Conservation (phyloP, 371 early-diverging fungal genomes). For the Scutellospora calospora region DNA sequence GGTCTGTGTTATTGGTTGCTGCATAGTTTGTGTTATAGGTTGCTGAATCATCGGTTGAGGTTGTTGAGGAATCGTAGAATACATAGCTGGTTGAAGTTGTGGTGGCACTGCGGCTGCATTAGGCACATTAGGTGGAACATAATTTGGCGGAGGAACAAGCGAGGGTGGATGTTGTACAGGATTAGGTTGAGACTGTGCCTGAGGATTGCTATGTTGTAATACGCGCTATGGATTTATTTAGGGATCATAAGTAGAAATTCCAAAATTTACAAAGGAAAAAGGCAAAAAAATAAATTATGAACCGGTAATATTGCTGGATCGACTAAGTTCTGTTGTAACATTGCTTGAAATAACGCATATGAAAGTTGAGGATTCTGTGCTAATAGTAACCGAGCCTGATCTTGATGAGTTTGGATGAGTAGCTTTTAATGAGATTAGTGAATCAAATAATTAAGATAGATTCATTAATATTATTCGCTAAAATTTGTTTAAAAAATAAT, state of each 20-base stretch:
- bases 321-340: constrained; percentile 84
- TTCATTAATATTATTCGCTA: neutral
- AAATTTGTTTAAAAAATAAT: constrained; percentile 10
- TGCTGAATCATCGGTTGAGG: neutral
- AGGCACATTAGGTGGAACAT: neutral
- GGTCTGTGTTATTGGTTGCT: constrained; percentile 6
- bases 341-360: constrained; percentile 88
- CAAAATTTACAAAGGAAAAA: too few relatives aligned
- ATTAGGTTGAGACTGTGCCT: constrained; percentile 8
- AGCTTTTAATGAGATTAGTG: constrained; percentile 28
- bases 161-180: constrained; percentile 29
- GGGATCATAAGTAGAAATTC: neutral
- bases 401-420: constrained; percentile 66
- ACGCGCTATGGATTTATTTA: neutral
- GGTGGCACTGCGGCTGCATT: neutral
- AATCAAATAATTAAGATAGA: neutral
- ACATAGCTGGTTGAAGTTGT: constrained; percentile 36
- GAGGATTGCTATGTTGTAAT: neutral
- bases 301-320: constrained; percentile 82
- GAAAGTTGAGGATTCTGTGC: constrained; percentile 83
- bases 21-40: constrained; percentile 52
- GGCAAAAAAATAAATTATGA: constrained; percentile 33
- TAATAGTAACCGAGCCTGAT: constrained; percentile 75
- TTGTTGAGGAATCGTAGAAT: constrained; percentile 2
- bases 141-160: neutral